Percentiles rank a stretch among this genome's conserved stretches.
Evolutionary conservation across 129 eudicot species (phyloP).

Genomic region (Deinandra increscens): DNA sequence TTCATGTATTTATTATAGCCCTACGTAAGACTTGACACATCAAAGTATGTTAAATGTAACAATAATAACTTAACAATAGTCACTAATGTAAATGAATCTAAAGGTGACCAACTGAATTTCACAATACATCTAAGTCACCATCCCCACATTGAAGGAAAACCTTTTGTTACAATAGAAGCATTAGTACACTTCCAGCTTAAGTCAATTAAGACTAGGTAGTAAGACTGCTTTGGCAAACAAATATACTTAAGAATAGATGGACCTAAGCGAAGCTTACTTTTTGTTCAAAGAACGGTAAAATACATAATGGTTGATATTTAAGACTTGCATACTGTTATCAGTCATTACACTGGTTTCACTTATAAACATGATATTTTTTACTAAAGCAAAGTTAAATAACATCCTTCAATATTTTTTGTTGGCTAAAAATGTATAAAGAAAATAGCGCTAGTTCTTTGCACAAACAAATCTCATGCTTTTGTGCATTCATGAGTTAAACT

Average conservation of each 20-base stretch:
- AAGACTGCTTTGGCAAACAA: conserved; percentile 14
- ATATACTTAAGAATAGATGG: neutral
- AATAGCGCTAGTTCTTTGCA: neutral
- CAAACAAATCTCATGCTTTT: neutral
- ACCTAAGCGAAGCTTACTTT: conserved; percentile 4
- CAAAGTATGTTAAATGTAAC: neutral
- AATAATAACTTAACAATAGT: neutral
- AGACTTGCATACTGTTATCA: neutral
- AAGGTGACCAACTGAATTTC: neutral
- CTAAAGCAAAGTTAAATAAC: neutral
- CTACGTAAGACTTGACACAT: neutral
- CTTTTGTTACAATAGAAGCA: neutral
- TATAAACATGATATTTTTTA: neutral
- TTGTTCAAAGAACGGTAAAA: conserved; percentile 1
- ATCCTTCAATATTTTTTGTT: neutral
- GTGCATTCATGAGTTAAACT: neutral
- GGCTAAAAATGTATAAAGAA: neutral
- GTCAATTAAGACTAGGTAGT: neutral
- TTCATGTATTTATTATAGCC: neutral
- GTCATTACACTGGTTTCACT: neutral
- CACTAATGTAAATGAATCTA: neutral
- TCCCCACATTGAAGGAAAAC: neutral
- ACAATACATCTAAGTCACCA: neutral
- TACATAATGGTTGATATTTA: neutral
- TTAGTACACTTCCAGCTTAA: conserved; percentile 1